Conservation (phyloP, 1,284 basidiomycete genomes). For the Tremellales sp. region DNA sequence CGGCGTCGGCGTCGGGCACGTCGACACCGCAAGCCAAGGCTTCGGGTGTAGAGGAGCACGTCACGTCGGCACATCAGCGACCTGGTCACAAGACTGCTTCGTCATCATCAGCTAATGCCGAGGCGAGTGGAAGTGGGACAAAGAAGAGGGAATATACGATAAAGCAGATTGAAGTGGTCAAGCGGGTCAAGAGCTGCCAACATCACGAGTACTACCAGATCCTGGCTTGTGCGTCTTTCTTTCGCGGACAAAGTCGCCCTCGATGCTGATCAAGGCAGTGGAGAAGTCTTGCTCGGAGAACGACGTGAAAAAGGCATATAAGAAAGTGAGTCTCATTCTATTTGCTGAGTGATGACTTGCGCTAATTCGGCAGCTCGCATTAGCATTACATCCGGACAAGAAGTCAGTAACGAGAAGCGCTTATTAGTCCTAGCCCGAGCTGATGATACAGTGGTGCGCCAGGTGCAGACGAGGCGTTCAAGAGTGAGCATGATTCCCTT, state of each 20-base stretch:
- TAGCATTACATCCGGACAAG: slow-evolving; percentile 94
- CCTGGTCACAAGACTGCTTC: slow-evolving; percentile 24
- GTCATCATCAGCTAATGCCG: slow-evolving; percentile 1
- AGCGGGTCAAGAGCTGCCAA: slow-evolving; percentile 78
- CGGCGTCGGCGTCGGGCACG: slow-evolving; percentile 3
- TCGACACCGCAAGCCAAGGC: slow-evolving; percentile 15
- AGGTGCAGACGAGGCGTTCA: slow-evolving; percentile 98
- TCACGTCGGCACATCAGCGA: slow-evolving; percentile 20
- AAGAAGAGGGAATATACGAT: slow-evolving; percentile 77
- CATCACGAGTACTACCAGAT: slow-evolving; percentile 93
- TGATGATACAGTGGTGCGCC: slow-evolving; percentile 65
- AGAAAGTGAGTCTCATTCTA: slow-evolving; percentile 66
- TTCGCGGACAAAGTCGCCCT: background rate
- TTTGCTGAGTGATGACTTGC: no score
- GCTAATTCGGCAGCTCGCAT: slow-evolving; percentile 62
- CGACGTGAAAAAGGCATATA: slow-evolving; percentile 95
- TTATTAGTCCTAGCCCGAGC: no score
- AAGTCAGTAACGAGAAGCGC: slow-evolving; percentile 58
- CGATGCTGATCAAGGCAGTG: slow-evolving; percentile 49
- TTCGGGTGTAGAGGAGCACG: slow-evolving; percentile 48
- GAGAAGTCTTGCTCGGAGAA: slow-evolving; percentile 81
- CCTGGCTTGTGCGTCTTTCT: slow-evolving; percentile 53
- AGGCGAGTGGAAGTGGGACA: slow-evolving; percentile 10
- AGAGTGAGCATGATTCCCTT: slow-evolving; percentile 60
- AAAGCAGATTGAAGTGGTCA: slow-evolving; percentile 81